These are phyloP conservation scores for Cichorium intybus DNA, from an alignment of 140 eudicot genomes.

Conservation along the genomic window DNA sequence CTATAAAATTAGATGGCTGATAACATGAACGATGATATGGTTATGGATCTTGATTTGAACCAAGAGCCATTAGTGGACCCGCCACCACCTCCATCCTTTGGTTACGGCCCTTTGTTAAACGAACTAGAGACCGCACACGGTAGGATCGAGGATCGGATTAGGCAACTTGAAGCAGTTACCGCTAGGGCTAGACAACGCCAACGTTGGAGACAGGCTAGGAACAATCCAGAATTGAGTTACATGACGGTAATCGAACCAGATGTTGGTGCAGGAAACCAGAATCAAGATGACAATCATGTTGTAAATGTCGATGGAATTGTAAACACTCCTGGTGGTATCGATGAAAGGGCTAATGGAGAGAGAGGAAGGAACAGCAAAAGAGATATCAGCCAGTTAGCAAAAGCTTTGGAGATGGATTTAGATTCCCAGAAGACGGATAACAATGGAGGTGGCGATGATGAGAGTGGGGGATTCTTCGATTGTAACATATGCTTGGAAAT, in stretches of 20 bases:
- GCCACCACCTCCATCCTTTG: slow-evolving; percentile 18
- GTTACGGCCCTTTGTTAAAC: slow-evolving; percentile 37
- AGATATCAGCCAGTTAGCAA: slow-evolving; percentile 53
- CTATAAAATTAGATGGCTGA: slow-evolving; percentile 42
- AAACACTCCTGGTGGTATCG: not conserved
- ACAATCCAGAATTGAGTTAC: slow-evolving; percentile 32
- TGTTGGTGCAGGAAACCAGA: slow-evolving; percentile 11
- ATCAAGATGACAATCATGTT: slow-evolving; percentile 13
- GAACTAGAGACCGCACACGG: slow-evolving; percentile 48
- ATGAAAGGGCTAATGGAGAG: slow-evolving; percentile 30
- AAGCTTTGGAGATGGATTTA: slow-evolving; percentile 63
- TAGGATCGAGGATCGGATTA: slow-evolving; percentile 56
- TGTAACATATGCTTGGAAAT: slow-evolving; percentile 81
- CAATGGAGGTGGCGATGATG: slow-evolving; percentile 35
- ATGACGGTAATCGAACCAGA: slow-evolving; percentile 23
- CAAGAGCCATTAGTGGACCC: slow-evolving; percentile 45
- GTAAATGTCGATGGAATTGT: slow-evolving; percentile 7
- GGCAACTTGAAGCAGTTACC: slow-evolving; percentile 74
- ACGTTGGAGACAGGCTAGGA: slow-evolving; percentile 54
- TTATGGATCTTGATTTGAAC: slow-evolving; percentile 69
- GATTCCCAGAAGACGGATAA: slow-evolving; percentile 38
- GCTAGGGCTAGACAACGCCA: slow-evolving; percentile 72
- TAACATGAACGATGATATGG: slow-evolving; percentile 39
- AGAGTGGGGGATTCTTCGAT: slow-evolving; percentile 64
- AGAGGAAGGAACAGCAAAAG: slow-evolving; percentile 49